Percentiles rank a stretch among this genome's conserved stretches.
These are phyloP conservation scores for Bipolaris cookei DNA, from an alignment of 2,329 filamentous ascomycete species.

Conservation along the genomic window DNA sequence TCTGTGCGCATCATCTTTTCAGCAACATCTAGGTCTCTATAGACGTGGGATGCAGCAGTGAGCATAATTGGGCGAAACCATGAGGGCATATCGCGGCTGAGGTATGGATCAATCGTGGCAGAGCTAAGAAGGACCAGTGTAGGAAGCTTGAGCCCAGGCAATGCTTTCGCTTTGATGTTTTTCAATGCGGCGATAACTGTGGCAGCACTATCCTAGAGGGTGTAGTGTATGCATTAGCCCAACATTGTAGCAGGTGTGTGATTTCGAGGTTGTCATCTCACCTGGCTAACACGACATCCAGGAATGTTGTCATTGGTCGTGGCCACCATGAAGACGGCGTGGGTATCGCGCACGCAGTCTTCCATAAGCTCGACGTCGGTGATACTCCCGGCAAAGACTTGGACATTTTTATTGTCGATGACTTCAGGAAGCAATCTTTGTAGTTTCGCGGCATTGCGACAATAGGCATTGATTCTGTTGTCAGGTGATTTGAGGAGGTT, in stretches of 20 bases:
- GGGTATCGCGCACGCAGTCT: constrained; percentile 44
- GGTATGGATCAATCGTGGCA: constrained; percentile 49
- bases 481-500: constrained; percentile 46
- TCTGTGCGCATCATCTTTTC: constrained; percentile 49
- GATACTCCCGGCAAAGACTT: constrained; percentile 53
- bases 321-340: constrained; percentile 52
- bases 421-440: constrained; percentile 3
- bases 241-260: too few relatives aligned
- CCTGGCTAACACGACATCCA: constrained; percentile 45
- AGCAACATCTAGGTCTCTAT: constrained; percentile 45
- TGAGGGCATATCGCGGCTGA: constrained; percentile 41
- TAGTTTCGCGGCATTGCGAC: too few relatives aligned
- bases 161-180: constrained; percentile 35
- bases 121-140: constrained; percentile 55
- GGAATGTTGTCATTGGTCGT: constrained; percentile 55
- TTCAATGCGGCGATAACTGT: background rate
- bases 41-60: constrained; percentile 46
- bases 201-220: constrained; percentile 47
- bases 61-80: constrained; percentile 41
- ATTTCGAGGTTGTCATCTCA: too few relatives aligned
- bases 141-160: constrained; percentile 32
- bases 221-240: too few relatives aligned
- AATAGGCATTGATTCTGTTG: constrained; percentile 54
- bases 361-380: constrained; percentile 49
- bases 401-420: constrained; percentile 39